A percentile compares a stretch with the other conserved stretches of the same genome.
phyloP scores from a whole-genome alignment of 2,329 filamentous ascomycete species.

The Sclerotiophoma versabilis region DNA sequence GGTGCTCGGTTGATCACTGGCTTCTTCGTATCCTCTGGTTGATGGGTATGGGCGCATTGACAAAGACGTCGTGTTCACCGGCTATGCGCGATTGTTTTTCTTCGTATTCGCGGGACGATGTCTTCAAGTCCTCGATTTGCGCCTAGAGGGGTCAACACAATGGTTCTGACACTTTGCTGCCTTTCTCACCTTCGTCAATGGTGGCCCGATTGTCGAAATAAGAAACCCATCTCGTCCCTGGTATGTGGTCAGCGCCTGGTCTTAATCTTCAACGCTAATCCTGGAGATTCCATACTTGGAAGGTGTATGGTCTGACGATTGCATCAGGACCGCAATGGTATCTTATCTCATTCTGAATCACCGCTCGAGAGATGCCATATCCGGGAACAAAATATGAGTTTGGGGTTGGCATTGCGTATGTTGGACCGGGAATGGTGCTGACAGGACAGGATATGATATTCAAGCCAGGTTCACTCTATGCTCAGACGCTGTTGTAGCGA shows the following conservation, averaged over 20 bases:
- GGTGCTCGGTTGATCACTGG: slow-evolving; percentile 18
- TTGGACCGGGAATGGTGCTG: not conserved
- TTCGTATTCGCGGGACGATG: slow-evolving; percentile 51
- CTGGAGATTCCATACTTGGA: slow-evolving; percentile 40
- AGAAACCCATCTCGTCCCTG: slow-evolving; percentile 54
- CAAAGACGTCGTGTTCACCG: slow-evolving; percentile 45
- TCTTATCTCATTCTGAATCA: slow-evolving; percentile 54
- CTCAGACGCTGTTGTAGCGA: slow-evolving; percentile 19
- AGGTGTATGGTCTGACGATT: slow-evolving; percentile 53
- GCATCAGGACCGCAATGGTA: slow-evolving; percentile 54
- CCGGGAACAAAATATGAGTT: slow-evolving; percentile 54
- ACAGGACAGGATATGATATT: slow-evolving; percentile 15
- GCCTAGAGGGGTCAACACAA: slow-evolving; percentile 40
- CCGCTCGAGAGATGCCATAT: slow-evolving; percentile 52
- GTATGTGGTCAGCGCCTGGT: slow-evolving; percentile 21
- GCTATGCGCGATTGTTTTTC: slow-evolving; percentile 50
- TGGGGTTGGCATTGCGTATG: slow-evolving; percentile 32
- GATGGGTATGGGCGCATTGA: slow-evolving; percentile 50
- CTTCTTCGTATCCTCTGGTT: slow-evolving; percentile 43
- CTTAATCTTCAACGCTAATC: too few relatives aligned
- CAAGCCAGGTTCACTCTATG: slow-evolving; percentile 18
- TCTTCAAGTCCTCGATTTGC: slow-evolving; percentile 53
- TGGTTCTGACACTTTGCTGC: not conserved
- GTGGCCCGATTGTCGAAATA: slow-evolving; percentile 50
- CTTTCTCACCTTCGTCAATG: slow-evolving; percentile 50